Percentiles rank a stretch among this genome's conserved stretches.
Evolutionary conservation across 148 eudicot genomes (phyloP).

Genomic region (Drosera capensis): DNA sequence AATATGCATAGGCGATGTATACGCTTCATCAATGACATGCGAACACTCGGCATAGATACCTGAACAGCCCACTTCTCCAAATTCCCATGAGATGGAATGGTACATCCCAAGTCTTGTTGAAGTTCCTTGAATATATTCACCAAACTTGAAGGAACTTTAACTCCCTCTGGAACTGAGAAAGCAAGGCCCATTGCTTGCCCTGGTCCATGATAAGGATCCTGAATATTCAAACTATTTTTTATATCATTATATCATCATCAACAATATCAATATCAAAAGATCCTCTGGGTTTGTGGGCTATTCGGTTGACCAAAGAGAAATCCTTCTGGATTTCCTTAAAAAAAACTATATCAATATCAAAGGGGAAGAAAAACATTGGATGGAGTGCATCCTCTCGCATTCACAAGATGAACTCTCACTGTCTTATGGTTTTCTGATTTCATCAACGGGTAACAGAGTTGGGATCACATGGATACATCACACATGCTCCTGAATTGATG

Average conservation of each 20-base stretch:
- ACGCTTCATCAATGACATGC: not conserved
- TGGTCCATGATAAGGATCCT: constrained; percentile 99
- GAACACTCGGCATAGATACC: constrained; percentile 13
- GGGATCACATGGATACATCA: too few species aligned
- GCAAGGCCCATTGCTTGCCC: constrained; percentile 98
- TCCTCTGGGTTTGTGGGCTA: not conserved
- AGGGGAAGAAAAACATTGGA: too few species aligned
- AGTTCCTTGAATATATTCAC: constrained; percentile 85
- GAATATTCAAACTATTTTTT: not conserved
- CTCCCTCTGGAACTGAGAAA: constrained; percentile 82
- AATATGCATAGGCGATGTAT: not conserved
- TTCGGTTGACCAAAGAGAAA: too few species aligned
- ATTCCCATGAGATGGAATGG: constrained; percentile 80
- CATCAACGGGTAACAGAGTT: too few species aligned
- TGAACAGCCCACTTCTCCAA: constrained; percentile 90
- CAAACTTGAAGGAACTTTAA: constrained; percentile 79
- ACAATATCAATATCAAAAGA: not conserved
- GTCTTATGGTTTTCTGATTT: too few species aligned
- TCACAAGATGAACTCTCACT: too few species aligned
- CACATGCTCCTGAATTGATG: too few species aligned
- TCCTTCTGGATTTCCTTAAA: too few species aligned
- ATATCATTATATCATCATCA: not conserved
- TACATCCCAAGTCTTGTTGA: constrained; percentile 62
- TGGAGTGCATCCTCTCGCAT: too few species aligned
- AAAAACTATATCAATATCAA: too few species aligned